A percentile compares a stretch with the other conserved stretches of the same genome.
Conservation (phyloP, 1,139 yeast genomes). For the Sporopachydermia cereana region DNA sequence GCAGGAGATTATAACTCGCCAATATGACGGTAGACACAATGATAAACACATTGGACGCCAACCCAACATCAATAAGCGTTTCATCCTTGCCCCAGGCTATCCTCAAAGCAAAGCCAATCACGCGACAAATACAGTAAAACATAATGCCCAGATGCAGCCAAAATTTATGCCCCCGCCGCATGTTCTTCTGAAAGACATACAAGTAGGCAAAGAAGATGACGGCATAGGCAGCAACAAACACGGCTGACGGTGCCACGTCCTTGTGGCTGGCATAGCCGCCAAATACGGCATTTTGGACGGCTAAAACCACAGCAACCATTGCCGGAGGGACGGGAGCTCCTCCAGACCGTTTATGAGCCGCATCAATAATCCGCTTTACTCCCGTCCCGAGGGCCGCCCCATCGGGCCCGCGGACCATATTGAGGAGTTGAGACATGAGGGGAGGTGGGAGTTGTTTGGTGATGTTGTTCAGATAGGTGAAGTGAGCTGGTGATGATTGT, state of each 20-base stretch:
- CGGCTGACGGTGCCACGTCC: slow-evolving; percentile 52
- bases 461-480: too few relatives aligned
- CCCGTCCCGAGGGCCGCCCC: slow-evolving; percentile 34
- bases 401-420: slow-evolving; percentile 15
- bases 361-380: slow-evolving; percentile 20
- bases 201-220: slow-evolving; percentile 39
- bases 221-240: slow-evolving; percentile 45
- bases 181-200: slow-evolving; percentile 39
- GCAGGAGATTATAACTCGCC: slow-evolving; percentile 47
- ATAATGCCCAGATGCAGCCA: slow-evolving; percentile 45
- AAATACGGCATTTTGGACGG: slow-evolving; percentile 40
- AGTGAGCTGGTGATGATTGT: too few relatives aligned
- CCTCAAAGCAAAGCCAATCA: slow-evolving; percentile 51
- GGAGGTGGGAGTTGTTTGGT: too few relatives aligned
- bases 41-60: slow-evolving; percentile 48
- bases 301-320: slow-evolving; percentile 22
- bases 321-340: slow-evolving; percentile 21
- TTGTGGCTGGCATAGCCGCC: slow-evolving; percentile 51
- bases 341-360: slow-evolving; percentile 23
- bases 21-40: slow-evolving; percentile 40
- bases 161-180: slow-evolving; percentile 52
- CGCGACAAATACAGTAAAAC: slow-evolving; percentile 39
- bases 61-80: slow-evolving; percentile 37
- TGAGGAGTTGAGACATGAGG: slow-evolving; percentile 2
- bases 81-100: slow-evolving; percentile 45